Base-by-base conservation (phyloP, 139 green algal species). In the Marvania coccoides region DNA sequence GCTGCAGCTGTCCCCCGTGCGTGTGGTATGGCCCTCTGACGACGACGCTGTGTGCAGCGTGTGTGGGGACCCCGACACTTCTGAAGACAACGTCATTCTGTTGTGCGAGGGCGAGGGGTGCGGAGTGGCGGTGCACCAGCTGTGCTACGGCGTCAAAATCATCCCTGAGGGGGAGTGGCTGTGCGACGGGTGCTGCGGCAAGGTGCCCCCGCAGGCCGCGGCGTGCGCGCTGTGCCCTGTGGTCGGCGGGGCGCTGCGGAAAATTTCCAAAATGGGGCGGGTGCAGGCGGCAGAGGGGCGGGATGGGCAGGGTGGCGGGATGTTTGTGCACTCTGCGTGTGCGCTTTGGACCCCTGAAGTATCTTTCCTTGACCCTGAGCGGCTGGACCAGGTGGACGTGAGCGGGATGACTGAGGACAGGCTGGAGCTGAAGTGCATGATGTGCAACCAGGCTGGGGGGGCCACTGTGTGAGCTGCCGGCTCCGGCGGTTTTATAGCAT, bases 401-500 rank as follows among this genome's bases (percentile, higher is more conserved):
- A 55, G 63, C 38, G 33, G 42, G 12, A 51, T 80, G 12, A 69
- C 40, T 6, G 19, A n/a, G 19, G 53, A 68, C n/a, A 47, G 73
- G 6, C 53, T 64, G 13, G 38, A 54, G 31, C 65, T 80, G n/a
- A 46, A 24, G 0, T 80, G 73, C 58, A 47, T 46, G 35, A 48
- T 79, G 26, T 80, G 73, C 69, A 74, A 78, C 30, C 73, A 80
- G 57, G 55, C 42, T 38, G 73, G 73, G n/a, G 73, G 73, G 24
- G 55, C 53, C 30, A 61, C 65, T 12, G 61, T 80, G 69, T 80
- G 58, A 78, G 72, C 4, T 36, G 36, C 40, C 26, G n/a, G 33
- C 13, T 61, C 6, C 15, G 24, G 2, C 39, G 36, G 30, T 9
- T 35, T 38, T 2, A 31, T 23, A 4, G 14, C 7, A 6, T 38